Evolutionary conservation across 2,329 filamentous ascomycete species (phyloP).

Genomic region (Calonectria ilicicola): DNA sequence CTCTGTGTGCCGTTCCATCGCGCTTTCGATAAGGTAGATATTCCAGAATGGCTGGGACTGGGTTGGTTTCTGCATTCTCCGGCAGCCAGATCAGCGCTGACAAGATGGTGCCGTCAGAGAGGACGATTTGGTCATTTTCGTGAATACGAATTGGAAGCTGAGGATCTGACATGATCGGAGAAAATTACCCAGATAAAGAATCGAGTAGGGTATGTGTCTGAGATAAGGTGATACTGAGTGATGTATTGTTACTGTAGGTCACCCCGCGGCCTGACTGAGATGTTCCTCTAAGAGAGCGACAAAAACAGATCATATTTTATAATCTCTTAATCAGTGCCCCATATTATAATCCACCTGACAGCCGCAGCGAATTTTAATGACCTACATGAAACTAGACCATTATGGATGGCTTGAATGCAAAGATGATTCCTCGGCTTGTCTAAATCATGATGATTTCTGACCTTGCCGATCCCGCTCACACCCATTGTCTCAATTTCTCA

Average conservation of each 20-base stretch:
- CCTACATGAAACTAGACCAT: background rate
- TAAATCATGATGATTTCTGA: background rate
- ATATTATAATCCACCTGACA: background rate
- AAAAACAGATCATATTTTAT: background rate
- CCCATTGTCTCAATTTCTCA: background rate
- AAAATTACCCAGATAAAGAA: background rate
- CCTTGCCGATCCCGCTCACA: background rate
- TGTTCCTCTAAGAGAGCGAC: background rate
- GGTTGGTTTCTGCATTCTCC: background rate
- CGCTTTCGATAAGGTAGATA: conserved; percentile 16
- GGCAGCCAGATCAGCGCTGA: conserved; percentile 16
- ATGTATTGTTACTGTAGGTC: background rate
- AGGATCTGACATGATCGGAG: background rate
- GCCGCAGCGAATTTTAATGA: too few species aligned
- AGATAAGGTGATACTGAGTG: background rate
- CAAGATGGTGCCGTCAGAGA: conserved; percentile 4
- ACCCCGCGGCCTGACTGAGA: background rate
- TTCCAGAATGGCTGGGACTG: conserved; percentile 9
- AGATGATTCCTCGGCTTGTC: background rate
- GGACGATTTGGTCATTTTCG: background rate
- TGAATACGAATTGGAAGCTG: conserved; percentile 1
- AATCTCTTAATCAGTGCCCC: background rate
- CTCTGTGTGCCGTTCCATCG: conserved; percentile 5
- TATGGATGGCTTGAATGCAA: background rate
- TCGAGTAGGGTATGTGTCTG: background rate